A percentile compares a stretch with the other conserved stretches of the same genome.
These are phyloP conservation scores for Cryomyces minteri DNA, from an alignment of 495 filamentous ascomycete genomes.

Conservation along the genomic window DNA sequence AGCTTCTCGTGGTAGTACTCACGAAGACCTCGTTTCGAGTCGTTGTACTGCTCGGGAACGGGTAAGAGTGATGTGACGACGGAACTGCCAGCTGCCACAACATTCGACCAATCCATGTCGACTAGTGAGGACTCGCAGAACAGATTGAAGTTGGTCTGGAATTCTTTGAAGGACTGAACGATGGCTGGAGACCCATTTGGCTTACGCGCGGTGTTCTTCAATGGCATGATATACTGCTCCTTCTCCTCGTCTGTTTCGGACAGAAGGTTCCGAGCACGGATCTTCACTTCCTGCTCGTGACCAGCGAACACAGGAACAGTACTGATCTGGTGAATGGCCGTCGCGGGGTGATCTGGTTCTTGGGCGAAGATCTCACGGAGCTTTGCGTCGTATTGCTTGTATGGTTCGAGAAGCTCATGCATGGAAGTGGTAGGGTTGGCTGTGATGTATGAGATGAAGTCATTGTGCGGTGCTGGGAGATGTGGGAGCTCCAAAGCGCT, in stretches of 20 bases:
- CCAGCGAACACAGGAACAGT: constrained; percentile 49
- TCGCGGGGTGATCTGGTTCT: constrained; percentile 34
- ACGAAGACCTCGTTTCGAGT: constrained; percentile 45
- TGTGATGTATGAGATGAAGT: constrained; percentile 26
- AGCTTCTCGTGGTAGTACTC: constrained; percentile 65
- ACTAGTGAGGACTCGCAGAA: constrained; percentile 49
- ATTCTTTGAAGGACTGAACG: constrained; percentile 43
- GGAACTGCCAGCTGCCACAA: constrained; percentile 58
- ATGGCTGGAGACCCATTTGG: constrained; percentile 41
- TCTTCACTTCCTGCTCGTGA: constrained; percentile 34
- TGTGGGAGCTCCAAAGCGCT: no score
- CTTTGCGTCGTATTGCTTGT: constrained; percentile 45
- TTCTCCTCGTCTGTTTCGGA: constrained; percentile 38
- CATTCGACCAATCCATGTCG: constrained; percentile 60
- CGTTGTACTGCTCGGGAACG: constrained; percentile 42
- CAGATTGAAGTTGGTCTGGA: constrained; percentile 55
- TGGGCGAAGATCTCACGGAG: constrained; percentile 58
- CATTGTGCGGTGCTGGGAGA: constrained; percentile 22
- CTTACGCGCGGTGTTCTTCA: constrained; percentile 39
- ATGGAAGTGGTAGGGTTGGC: constrained; percentile 34
- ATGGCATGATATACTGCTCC: constrained; percentile 50
- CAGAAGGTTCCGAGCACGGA: constrained; percentile 42
- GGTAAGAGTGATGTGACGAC: constrained; percentile 58
- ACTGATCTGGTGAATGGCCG: constrained; percentile 45
- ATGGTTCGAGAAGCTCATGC: constrained; percentile 42